Percentiles rank a stretch among this genome's conserved stretches.
These are phyloP conservation scores for Chrysoporthe cubensis DNA, from an alignment of 2,329 filamentous ascomycete species.

Conservation along the genomic window DNA sequence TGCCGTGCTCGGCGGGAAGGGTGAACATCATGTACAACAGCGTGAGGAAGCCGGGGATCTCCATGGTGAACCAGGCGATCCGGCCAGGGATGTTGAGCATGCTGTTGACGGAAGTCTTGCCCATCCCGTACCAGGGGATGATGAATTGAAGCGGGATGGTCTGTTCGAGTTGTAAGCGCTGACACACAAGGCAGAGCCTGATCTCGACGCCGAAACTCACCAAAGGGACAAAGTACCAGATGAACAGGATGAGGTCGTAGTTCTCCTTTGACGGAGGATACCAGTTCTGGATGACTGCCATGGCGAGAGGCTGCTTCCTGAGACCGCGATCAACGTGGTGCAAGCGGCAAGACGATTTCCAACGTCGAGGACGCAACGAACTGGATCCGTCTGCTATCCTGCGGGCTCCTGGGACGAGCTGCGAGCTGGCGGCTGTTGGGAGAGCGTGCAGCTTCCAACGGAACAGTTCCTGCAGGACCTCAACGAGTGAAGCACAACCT, in stretches of 20 bases:
- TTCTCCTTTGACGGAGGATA: slow-evolving; percentile 62
- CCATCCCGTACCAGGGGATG: slow-evolving; percentile 83
- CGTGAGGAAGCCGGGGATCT: slow-evolving; percentile 75
- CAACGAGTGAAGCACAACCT: background rate
- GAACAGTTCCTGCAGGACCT: background rate
- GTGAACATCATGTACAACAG: slow-evolving; percentile 79
- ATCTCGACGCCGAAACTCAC: slow-evolving; percentile 41
- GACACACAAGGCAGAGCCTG: slow-evolving; percentile 9
- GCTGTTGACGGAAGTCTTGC: slow-evolving; percentile 82
- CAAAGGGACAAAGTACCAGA: slow-evolving; percentile 60
- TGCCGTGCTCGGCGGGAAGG: slow-evolving; percentile 62
- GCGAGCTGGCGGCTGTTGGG: too few species aligned
- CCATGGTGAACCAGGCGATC: slow-evolving; percentile 87
- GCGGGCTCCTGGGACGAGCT: too few species aligned
- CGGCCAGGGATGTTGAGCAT: slow-evolving; percentile 86
- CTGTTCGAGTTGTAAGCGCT: slow-evolving; percentile 25
- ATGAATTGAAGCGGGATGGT: slow-evolving; percentile 71
- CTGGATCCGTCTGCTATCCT: too few species aligned
- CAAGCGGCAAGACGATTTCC: too few species aligned
- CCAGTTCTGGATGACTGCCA: slow-evolving; percentile 58
- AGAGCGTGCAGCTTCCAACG: too few species aligned
- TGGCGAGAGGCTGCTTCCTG: slow-evolving; percentile 31
- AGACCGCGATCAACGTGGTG: background rate
- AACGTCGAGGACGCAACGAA: too few species aligned
- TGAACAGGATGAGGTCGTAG: slow-evolving; percentile 55